Base-by-base conservation (phyloP, 306 rosid species). In the Clitoria ternatea region DNA sequence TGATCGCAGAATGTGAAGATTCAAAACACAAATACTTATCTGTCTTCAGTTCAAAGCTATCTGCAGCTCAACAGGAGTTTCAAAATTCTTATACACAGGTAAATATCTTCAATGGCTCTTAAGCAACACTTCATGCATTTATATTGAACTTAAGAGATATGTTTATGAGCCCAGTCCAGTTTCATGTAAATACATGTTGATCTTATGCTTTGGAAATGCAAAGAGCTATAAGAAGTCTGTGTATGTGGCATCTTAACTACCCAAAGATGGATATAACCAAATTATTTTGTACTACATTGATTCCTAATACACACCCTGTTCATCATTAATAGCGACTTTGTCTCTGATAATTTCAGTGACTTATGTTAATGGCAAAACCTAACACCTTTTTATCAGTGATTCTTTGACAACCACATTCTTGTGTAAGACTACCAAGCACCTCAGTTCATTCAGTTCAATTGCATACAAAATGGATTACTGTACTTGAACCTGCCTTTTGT, bases 41-140 rank as follows among this genome's bases (percentile, higher is more conserved):
- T 67, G 84, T 82, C 57, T 94, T 89, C 79, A 83, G 67, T 70
- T 85, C 91, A 75, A 94, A 87, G 86, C 85, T 94, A 39, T 84
- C 77, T 19, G 27, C 75, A 53, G 83, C 89, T 79, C 92, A 83
- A 57, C 95, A 84, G 66, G 96, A 90, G 73, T 94, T 90, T 85
- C 78, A 72, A 75, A 87, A 86, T 63, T 84, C 86, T 36, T 76
- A 85, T 77, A 57, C 4, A 44, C 96, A 84, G 95, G 98, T 91
- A 79, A 56, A 56, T 73, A 47, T 83, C 72, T 67, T 59, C 27
- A 67, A 36, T 71, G 36, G 48, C 70, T 22, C 74, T 67, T 53
- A 48, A 53, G 57, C 5, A 63, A 45, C 12, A 57, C 32, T 43
- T 42, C 24, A 27, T 24, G 37, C 67, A 15, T 32, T 39, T 54